These are phyloP conservation scores for Ceratocystis alfenasii DNA, from an alignment of 2,329 filamentous ascomycete species.

Conservation along the genomic window DNA sequence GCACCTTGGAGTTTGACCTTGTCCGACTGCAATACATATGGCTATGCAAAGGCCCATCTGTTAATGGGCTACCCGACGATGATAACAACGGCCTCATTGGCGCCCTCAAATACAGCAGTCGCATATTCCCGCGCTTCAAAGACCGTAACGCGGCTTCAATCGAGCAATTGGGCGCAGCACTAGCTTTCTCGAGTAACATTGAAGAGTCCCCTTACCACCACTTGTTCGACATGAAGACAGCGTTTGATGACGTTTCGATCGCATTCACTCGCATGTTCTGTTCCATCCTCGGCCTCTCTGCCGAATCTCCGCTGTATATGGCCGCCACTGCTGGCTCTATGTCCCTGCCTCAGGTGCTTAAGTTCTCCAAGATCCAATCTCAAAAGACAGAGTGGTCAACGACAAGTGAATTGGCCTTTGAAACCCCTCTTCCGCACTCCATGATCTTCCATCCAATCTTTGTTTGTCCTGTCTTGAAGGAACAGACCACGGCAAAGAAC, in stretches of 20 bases:
- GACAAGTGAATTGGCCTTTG: constrained; percentile 74
- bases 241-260: constrained; percentile 73
- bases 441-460: constrained; percentile 90
- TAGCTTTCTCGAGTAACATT: constrained; percentile 69
- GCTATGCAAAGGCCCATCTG: constrained; percentile 56
- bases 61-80: constrained; percentile 45
- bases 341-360: constrained; percentile 76
- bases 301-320: constrained; percentile 84
- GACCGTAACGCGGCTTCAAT: constrained; percentile 66
- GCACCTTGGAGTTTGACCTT: constrained; percentile 90
- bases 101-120: constrained; percentile 64
- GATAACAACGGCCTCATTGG: constrained; percentile 43
- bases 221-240: constrained; percentile 61
- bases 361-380: constrained; percentile 76
- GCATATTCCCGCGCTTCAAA: constrained; percentile 63
- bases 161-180: constrained; percentile 65
- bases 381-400: constrained; percentile 94
- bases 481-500: constrained; percentile 85
- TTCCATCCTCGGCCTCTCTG: constrained; percentile 74
- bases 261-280: constrained; percentile 94
- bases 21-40: constrained; percentile 81
- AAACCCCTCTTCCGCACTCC: constrained; percentile 47
- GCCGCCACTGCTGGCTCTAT: constrained; percentile 87
- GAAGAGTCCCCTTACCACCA: constrained; percentile 62
- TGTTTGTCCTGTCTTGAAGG: constrained; percentile 92